Percentiles rank a stretch among this genome's conserved stretches.
Evolutionary conservation across 345 rosid genomes (phyloP).

Genomic region (Reutealis trisperma): DNA sequence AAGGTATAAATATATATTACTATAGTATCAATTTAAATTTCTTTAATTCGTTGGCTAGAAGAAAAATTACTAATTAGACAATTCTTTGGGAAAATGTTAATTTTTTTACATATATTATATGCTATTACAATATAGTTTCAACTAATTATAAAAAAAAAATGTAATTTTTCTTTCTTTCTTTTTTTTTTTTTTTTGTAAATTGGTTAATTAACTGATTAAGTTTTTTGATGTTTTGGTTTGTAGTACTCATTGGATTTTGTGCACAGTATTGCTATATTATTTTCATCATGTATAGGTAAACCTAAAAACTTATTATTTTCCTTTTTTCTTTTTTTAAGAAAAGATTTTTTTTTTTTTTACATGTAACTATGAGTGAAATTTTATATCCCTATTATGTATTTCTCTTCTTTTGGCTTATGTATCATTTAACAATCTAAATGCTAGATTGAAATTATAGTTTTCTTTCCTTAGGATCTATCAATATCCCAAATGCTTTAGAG

Average conservation of each 20-base stretch:
- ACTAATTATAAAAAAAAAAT: too few species aligned
- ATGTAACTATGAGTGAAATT: too few species aligned
- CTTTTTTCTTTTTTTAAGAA: too few species aligned
- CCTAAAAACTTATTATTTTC: neutral
- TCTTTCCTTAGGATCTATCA: constrained; percentile 73
- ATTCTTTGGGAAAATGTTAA: too few species aligned
- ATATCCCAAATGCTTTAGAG: constrained; percentile 93
- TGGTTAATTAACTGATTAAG: neutral
- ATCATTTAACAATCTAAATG: constrained; percentile 5
- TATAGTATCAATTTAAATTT: too few species aligned
- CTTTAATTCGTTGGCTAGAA: too few species aligned
- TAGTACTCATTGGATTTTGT: constrained; percentile 99
- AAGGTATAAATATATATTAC: constrained; percentile 46
- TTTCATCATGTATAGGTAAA: constrained; percentile 92
- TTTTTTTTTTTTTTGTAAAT: neutral
- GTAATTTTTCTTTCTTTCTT: too few species aligned
- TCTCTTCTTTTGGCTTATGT: neutral
- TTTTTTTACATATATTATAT: too few species aligned
- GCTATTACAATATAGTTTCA: neutral
- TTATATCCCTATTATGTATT: neutral
- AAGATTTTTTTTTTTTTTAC: too few species aligned
- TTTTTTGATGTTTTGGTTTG: constrained; percentile 18
- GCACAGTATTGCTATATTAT: constrained; percentile 83
- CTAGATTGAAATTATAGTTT: constrained; percentile 10
- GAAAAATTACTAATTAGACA: too few species aligned